Evolutionary conservation across 345 rosid species (phyloP), one percentile per base, ranked within the genome.

Genomic region (Boechera stricta): DNA sequence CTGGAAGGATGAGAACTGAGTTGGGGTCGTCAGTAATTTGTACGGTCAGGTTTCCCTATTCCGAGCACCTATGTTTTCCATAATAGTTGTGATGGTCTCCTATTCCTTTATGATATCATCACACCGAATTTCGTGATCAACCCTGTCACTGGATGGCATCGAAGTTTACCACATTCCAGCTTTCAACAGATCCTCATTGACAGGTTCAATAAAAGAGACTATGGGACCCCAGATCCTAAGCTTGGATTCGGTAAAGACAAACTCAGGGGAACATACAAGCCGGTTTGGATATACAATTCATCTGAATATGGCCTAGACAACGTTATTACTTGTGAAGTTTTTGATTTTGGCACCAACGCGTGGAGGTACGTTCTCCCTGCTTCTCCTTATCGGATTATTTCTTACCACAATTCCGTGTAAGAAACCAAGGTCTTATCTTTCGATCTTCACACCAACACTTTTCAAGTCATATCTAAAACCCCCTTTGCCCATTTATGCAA

Each of bases 81-180:
- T 24, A 18, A 11, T 62, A 41, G 51, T 41, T 62, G 67, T 41
- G 67, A 62, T 12, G 51, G 67, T 4, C 51, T 62, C 4, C 2
- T 62, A 39, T 62, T 33, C 3, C 18, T 62, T 49, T 21, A 11
- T 47, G 1, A 18, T 11, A 0, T 36, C 31, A 10, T 0, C 16
- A 6, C 7, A 6, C 35, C 18, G 7, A 12, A 5, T 26, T 15
- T 36, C 0, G 49, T 61, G 10, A 3, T 24, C 10, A 62, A 62
- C 26, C 67, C 67, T 6, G 67, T 51, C 11, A 62, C 51, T 1
- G 4, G n/a, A 41, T 41, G 49, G 18, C 49, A 12, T 12, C 49
- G 1, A 24, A 41, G 13, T 8, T 44, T 42, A 26, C 36, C 24
- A 4, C 18, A 3, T 63, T 63, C 24, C 36, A 1, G 2, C 38